phyloP scores from a whole-genome alignment of 352 stramenopile species.

The Globisporangium echinulatum region DNA sequence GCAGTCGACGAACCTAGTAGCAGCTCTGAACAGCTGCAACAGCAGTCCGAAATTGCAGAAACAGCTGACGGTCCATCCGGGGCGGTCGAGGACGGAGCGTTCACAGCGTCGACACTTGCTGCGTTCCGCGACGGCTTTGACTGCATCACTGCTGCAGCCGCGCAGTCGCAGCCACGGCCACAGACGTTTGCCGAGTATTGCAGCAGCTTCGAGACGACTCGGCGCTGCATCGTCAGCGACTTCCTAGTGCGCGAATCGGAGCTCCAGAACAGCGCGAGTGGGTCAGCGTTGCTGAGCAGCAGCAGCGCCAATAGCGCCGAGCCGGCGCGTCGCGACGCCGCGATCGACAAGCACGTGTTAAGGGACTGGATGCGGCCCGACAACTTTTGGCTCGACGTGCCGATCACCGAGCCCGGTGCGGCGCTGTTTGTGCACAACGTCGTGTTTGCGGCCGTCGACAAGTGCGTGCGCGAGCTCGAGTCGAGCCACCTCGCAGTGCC shows the following conservation, averaged over 20 bases:
- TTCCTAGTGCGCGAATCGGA: conserved; percentile 18
- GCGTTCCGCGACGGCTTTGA: conserved; percentile 6
- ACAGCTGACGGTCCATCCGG: not conserved
- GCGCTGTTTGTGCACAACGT: conserved; percentile 51
- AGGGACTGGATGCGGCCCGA: conserved; percentile 23
- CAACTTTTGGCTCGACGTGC: conserved; percentile 57
- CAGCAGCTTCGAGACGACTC: conserved; percentile 19
- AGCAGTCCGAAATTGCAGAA: not conserved
- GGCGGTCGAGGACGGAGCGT: not conserved
- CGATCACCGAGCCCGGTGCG: conserved; percentile 34
- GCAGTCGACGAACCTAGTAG: not conserved
- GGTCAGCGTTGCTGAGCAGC: not conserved
- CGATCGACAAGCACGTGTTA: conserved; percentile 1
- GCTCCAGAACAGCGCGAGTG: not conserved
- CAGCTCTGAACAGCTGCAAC: not conserved
- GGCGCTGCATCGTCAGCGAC: conserved; percentile 10
- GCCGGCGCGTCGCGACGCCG: no score
- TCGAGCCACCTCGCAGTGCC: conserved; percentile 57
- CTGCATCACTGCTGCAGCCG: not conserved
- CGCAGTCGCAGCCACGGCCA: not conserved
- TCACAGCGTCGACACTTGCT: not conserved
- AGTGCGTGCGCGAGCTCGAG: conserved; percentile 58
- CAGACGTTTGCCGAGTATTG: conserved; percentile 24
- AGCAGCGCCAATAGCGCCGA: not conserved
- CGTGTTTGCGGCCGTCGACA: conserved; percentile 51